Base-by-base conservation (phyloP, 345 rosid genomes). In the Hypericum androsaemum region DNA sequence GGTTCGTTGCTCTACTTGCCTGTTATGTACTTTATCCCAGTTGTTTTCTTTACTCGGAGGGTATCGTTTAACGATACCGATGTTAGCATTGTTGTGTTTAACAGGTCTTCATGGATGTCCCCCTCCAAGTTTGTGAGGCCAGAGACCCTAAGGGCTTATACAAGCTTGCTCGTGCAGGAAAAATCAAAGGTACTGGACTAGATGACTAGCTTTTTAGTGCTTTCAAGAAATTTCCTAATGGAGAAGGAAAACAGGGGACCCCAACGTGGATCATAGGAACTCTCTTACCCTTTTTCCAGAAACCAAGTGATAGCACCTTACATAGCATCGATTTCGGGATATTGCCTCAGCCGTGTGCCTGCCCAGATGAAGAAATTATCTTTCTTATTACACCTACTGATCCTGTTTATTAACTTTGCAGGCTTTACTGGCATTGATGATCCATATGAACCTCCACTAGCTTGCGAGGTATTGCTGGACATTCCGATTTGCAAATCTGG, bases 361-460 rank as follows among this genome's bases (percentile, higher is more conserved):
- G 4, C 32, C 32, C 32, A 22, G 32, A 22, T 22, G 32, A 22
- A 22, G 32, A 22, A 22, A 22, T 22, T 1, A 22, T 1, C 32
- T 22, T 22, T 22, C 1, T 22, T 4, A 22, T n/a, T 22, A 22
- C 32, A 22, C 32, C 32, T 22, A 22, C 32, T 22, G 32, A 22
- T 22, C 32, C 32, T 22, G 32, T 22, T 22, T 22, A 22, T 22
- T 22, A 22, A 48, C 37, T 37, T 53, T 69, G 62, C 75, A 86
- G 96, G 96, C 68, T 87, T 90, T 67, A 84, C 98, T 5, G 96
- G 98, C 46, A 84, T 90, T 50, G 98, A 90, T 69, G 98, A 90
- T 57, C 92, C 92, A 2, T 87, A 90, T 16, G 96, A 90, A 68
- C 78, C 89, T 1, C 96, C 98, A 6, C 53, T 84, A 70, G 79